Evolutionary conservation across 2,329 filamentous ascomycete genomes (phyloP), one percentile per base, ranked within the genome.

Genomic region (Fonsecaea erecta): DNA sequence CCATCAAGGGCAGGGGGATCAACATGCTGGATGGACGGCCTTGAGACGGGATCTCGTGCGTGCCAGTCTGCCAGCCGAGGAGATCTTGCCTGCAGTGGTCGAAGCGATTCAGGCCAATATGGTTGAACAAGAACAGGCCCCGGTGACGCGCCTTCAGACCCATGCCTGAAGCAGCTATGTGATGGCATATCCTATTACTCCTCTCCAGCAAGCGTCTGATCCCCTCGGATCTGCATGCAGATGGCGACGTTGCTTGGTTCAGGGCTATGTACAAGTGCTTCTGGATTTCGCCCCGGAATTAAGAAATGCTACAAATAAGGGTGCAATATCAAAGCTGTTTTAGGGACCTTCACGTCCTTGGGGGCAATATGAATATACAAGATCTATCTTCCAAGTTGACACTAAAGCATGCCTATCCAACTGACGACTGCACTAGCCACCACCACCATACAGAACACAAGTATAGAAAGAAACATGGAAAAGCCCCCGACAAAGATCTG

Each of bases 11-110:
- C 12, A 57, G 11, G 43, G 18, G 4, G 30, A 57, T n/a, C 16
- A 16, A 16, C 32, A 53, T 21, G 59, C 62, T 30, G 62, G 60
- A 3, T 58, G 59, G 60, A 52, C n/a, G 12, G 52, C 60, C 16
- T 18, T 62, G 40, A 35, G 61, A 16, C 65, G 63, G n/a, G 71
- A 70, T 59, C 35, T 68, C 35, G 74, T 81, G 30, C 76, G 81
- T 59, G 81, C 79, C 64, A 81, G 77, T 68, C 73, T 80, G 52
- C 74, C 74, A 24, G 76, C 77, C 1, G 79, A 82, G 65, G 68
- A 72, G 12, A 71, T 82, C 32, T 71, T 83, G 12, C 80, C 80
- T 18, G 64, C 73, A 35, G 77, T 83, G 3, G 73, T 74, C 2
- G 69, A 70, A 21, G 37, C 62, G 18, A 62, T 71, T 56, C 62